These are phyloP conservation scores for Podospora tetraspora DNA, from an alignment of 495 filamentous ascomycete genomes.

Conservation along the genomic window DNA sequence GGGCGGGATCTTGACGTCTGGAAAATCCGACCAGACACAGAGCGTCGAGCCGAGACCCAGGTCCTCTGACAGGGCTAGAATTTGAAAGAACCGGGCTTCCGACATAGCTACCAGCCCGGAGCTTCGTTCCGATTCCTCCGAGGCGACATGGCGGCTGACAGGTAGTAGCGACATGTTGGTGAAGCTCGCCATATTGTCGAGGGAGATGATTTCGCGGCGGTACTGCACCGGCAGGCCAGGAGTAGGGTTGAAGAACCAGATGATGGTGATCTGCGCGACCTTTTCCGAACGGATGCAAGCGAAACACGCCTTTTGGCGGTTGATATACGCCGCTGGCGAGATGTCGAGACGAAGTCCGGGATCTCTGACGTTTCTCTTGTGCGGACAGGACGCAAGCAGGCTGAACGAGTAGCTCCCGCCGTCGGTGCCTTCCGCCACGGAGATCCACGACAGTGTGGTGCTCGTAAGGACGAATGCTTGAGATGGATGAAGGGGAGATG, in stretches of 20 bases:
- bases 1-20: background rate
- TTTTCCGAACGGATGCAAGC: slow-evolving; percentile 24
- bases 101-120: slow-evolving; percentile 6
- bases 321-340: slow-evolving; percentile 21
- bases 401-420: slow-evolving; percentile 17
- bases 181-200: slow-evolving; percentile 15
- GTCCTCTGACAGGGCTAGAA: slow-evolving; percentile 26
- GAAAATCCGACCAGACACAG: slow-evolving; percentile 25
- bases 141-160: slow-evolving; percentile 10
- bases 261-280: slow-evolving; percentile 19
- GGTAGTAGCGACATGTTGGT: slow-evolving; percentile 22
- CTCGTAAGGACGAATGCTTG: slow-evolving; percentile 56
- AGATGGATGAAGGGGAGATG: slow-evolving; percentile 40
- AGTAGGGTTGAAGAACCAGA: slow-evolving; percentile 27
- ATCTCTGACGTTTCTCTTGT: slow-evolving; percentile 40
- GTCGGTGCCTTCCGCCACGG: slow-evolving; percentile 6
- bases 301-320: slow-evolving; percentile 22
- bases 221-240: slow-evolving; percentile 17
- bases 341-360: slow-evolving; percentile 33
- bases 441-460: slow-evolving; percentile 32
- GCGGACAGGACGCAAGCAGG: slow-evolving; percentile 37
- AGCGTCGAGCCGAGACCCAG: slow-evolving; percentile 25
- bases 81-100: slow-evolving; percentile 27
- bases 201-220: slow-evolving; percentile 19
- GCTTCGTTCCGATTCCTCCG: background rate